These are phyloP conservation scores for Ceratobasidium sp. DNA, from an alignment of 1,284 basidiomycete genomes.

Conservation along the genomic window DNA sequence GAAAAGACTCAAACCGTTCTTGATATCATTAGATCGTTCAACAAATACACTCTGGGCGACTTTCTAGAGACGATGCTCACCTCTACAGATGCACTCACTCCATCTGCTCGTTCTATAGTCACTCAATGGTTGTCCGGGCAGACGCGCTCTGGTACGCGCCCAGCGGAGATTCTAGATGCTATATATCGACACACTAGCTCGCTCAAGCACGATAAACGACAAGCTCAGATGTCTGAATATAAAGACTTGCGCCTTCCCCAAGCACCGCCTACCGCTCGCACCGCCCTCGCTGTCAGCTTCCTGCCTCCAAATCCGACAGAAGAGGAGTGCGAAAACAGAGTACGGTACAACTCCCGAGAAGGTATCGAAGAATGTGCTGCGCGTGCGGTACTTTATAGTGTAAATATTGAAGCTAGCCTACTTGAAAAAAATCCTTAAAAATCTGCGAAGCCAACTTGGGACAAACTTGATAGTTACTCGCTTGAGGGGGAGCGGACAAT, in stretches of 20 bases:
- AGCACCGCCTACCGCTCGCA: neutral
- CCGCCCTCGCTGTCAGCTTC: neutral
- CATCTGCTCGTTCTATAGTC: neutral
- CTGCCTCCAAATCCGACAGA: neutral
- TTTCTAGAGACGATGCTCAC: neutral
- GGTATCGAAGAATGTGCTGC: constrained; percentile 1
- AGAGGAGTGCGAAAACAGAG: neutral
- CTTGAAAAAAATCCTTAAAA: neutral
- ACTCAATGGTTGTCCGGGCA: neutral
- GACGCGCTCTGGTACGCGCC: neutral
- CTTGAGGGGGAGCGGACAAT: neutral
- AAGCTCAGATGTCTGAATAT: neutral
- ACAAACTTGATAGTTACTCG: neutral
- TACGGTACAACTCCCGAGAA: neutral
- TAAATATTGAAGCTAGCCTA: neutral
- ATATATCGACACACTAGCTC: neutral
- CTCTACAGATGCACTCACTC: neutral
- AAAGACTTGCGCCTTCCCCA: neutral
- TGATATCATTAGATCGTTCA: neutral
- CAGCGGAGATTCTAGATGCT: constrained; percentile 1
- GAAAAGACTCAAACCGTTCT: too few relatives aligned
- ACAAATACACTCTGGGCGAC: constrained; percentile 1
- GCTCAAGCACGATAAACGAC: neutral
- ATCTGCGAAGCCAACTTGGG: neutral
- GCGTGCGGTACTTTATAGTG: neutral